Evolutionary conservation across 2,329 filamentous ascomycete genomes (phyloP), one percentile per base, ranked within the genome.

Genomic region (Cytospora mali): DNA sequence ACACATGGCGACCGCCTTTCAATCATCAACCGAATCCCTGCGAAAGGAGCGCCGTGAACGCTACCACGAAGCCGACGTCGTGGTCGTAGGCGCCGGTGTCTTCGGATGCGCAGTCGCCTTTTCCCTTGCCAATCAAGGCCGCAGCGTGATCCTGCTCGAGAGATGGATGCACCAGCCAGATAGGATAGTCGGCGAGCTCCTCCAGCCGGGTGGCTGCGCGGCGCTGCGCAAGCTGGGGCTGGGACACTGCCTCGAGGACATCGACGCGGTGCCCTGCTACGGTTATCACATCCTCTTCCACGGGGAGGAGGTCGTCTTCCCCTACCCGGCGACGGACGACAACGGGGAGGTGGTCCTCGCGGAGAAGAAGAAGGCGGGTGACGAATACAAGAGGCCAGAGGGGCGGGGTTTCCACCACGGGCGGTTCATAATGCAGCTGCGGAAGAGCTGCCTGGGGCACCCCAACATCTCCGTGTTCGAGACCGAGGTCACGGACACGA

Each of bases 361-460:
- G 13, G 70, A 64, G 33, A 61, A 72, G 55, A 71, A 69, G 63
- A 68, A 67, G 23, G 68, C 69, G 28, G 67, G 68, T 46, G 61
- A 27, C 21, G 73, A 74, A 65, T 68, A 71, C 51, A 81, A 79
- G 68, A 77, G 81, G 66, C 88, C 90, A 2, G 84, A 92, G 71
- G 95, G 95, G 46, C 82, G 90, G 66, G 85, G 85, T 53, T 99
- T 99, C 75, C 95, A 99, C 79, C 95, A 99, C 77, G 95, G 95
- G 53, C 87, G 92, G 69, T 97, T 99, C 77, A 92, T 99, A 70
- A 86, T 84, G 76, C 88, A 91, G 73, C 79, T 99, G 68, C 87
- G 95, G 64, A 83, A 84, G 69, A 89, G 91, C 28, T 95, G 93
- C 62, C 78, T 87, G 72, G 81, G 77, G 21, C 88, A 93, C 71